Evolutionary conservation across 306 rosid genomes (phyloP), one percentile per base, ranked within the genome.

Genomic region (Cucumis cinereus): DNA sequence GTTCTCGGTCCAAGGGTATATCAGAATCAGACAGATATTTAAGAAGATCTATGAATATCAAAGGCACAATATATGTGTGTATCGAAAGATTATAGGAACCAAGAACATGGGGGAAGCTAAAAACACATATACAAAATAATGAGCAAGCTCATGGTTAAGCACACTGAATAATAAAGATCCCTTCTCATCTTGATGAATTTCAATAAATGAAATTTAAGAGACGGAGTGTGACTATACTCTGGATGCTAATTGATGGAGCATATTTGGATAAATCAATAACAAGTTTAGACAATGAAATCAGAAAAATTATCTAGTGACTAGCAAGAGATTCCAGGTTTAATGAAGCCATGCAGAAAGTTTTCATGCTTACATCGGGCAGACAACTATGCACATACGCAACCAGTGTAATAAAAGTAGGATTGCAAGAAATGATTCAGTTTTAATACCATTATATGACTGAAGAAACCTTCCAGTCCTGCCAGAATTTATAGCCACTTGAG

Each of bases 381-480:
- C 28, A 73, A 24, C 20, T 5, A 2, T 26, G 55, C 47, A 35
- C 12, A 33, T 5, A 28, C n/a, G 50, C 66, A 73, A 22, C 16
- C 2, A 74, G 66, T 23, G 13, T 36, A 35, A n/a, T 16, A 56
- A 38, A 14, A 36, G 62, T n/a, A 45, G 19, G 66, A 56, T 36
- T 23, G 60, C 14, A 57, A 74, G 22, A 36, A 12, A 22, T n/a
- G 30, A n/a, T 61, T 8, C 47, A 62, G 68, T 66, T 41, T 77
- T 35, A 61, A 75, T 91, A 93, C 96, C 93, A 75, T 86, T 72
- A 79, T 77, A 91, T 79, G 97, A 83, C 73, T 84, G 97, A 79
- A 88, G 85, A 81, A 88, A 79, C 84, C 89, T 88, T 79, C 81
- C 86, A 4, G 86, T 63, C 78, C 88, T 91, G 76, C 86, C 85